Conservation (phyloP, 2,329 filamentous ascomycete species). For the Macroventuria anomochaeta region DNA sequence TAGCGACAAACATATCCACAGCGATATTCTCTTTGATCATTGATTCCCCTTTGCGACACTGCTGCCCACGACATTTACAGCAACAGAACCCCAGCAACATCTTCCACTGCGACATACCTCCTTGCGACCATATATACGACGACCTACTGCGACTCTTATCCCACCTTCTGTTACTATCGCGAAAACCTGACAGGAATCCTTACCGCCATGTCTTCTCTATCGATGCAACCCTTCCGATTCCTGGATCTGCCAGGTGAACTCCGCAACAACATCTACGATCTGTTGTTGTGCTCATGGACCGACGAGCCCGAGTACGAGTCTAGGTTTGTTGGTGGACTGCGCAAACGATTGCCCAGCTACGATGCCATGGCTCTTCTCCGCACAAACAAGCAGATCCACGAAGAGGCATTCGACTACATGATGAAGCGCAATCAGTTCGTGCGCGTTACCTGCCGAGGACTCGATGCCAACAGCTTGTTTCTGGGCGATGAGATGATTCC, state of each 20-base stretch:
- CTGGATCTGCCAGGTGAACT: conserved; percentile 37
- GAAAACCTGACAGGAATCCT: background rate
- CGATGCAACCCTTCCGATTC: conserved; percentile 31
- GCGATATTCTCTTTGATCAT: conserved; percentile 1
- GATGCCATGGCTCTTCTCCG: conserved; percentile 30
- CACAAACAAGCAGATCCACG: conserved; percentile 37
- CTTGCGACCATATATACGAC: background rate
- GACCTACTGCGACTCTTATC: background rate
- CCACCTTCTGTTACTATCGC: background rate
- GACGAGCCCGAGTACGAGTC: conserved; percentile 27
- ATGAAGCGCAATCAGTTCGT: conserved; percentile 38
- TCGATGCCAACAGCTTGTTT: conserved; percentile 29
- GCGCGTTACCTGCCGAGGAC: conserved; percentile 33
- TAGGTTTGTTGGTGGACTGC: conserved; percentile 22
- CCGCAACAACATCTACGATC: conserved; percentile 34
- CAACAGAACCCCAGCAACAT: background rate
- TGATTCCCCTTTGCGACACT: conserved; percentile 20
- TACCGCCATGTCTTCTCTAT: conserved; percentile 23
- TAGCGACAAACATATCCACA: conserved; percentile 21
- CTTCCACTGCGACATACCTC: conserved; percentile 7
- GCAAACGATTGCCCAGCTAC: conserved; percentile 28
- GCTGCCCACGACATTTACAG: background rate
- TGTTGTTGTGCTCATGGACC: conserved; percentile 37
- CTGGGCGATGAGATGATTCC: conserved; percentile 28
- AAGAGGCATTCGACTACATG: conserved; percentile 38